These are phyloP conservation scores for Neoarthrinium moseri DNA, from an alignment of 2,329 filamentous ascomycete genomes.

Conservation along the genomic window DNA sequence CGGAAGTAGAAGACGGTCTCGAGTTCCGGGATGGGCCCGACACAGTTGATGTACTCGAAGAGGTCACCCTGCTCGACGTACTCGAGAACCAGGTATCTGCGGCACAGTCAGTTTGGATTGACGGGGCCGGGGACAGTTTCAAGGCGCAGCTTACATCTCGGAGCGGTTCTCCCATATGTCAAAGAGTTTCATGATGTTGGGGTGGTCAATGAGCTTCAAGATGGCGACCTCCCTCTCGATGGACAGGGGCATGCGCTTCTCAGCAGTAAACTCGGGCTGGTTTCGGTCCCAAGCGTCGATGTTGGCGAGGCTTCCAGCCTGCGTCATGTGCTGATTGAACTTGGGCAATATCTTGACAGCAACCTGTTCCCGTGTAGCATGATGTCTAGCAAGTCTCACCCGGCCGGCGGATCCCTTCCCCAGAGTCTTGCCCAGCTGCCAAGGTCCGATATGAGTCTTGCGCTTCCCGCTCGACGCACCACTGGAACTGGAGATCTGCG, in stretches of 20 bases:
- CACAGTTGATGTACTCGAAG: slow-evolving; percentile 78
- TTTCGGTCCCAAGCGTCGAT: slow-evolving; percentile 72
- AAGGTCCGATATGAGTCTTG: slow-evolving; percentile 85
- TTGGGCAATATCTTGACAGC: slow-evolving; percentile 97
- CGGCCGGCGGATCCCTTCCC: slow-evolving; percentile 88
- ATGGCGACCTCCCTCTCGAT: slow-evolving; percentile 95
- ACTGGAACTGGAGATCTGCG: slow-evolving; percentile 25
- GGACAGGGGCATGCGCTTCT: slow-evolving; percentile 76
- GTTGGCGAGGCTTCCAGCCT: slow-evolving; percentile 81
- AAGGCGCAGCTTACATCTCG: slow-evolving; percentile 74
- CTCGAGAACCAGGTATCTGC: slow-evolving; percentile 89
- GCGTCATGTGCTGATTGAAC: slow-evolving; percentile 72
- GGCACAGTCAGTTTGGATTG: slow-evolving; percentile 11
- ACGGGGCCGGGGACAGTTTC: neutral
- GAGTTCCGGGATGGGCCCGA: slow-evolving; percentile 73
- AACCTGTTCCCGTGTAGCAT: slow-evolving; percentile 73
- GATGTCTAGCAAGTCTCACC: slow-evolving; percentile 82
- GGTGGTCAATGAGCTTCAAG: slow-evolving; percentile 93
- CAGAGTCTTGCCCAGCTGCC: slow-evolving; percentile 86
- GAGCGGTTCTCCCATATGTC: slow-evolving; percentile 98
- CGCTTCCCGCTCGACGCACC: slow-evolving; percentile 36
- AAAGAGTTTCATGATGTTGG: slow-evolving; percentile 89
- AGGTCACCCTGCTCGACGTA: slow-evolving; percentile 79
- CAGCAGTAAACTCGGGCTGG: slow-evolving; percentile 55
- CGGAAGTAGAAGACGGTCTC: slow-evolving; percentile 83